A percentile compares a stretch with the other conserved stretches of the same genome.
These are phyloP conservation scores for Onygena corvina DNA, from an alignment of 2,329 filamentous ascomycete species.

Conservation along the genomic window DNA sequence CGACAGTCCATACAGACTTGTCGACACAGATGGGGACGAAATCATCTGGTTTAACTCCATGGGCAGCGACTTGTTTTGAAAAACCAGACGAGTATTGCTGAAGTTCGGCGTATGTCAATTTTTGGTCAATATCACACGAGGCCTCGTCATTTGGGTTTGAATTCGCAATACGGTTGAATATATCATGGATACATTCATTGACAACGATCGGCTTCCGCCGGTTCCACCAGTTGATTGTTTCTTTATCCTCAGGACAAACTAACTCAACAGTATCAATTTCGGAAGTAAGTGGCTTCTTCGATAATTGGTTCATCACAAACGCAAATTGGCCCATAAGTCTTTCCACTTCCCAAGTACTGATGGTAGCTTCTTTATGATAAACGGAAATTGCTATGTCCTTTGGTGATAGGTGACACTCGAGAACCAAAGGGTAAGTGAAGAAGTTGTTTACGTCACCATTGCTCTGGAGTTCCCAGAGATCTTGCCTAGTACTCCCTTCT, in stretches of 20 bases:
- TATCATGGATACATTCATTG: slow-evolving; percentile 18
- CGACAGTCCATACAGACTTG: slow-evolving; percentile 64
- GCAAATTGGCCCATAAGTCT: slow-evolving; percentile 43
- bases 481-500: slow-evolving; percentile 8
- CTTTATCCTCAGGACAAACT: slow-evolving; percentile 25
- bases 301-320: slow-evolving; percentile 26
- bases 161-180: slow-evolving; percentile 13
- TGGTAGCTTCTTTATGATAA: slow-evolving; percentile 52
- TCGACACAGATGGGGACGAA: slow-evolving; percentile 17
- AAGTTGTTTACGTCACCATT: slow-evolving; percentile 13
- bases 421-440: slow-evolving; percentile 38
- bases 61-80: slow-evolving; percentile 8
- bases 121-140: slow-evolving; percentile 17
- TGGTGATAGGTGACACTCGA: slow-evolving; percentile 49
- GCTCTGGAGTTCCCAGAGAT: slow-evolving; percentile 11
- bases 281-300: slow-evolving; percentile 17
- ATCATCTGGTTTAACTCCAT: slow-evolving; percentile 12
- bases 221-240: slow-evolving; percentile 26
- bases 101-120: slow-evolving; percentile 15
- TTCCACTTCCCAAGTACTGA: slow-evolving; percentile 42
- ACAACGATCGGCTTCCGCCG: slow-evolving; percentile 8
- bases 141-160: slow-evolving; percentile 15
- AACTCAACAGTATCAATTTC: slow-evolving; percentile 24
- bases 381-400: slow-evolving; percentile 48
- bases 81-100: slow-evolving; percentile 16